Conservation (phyloP, 108 stramenopile genomes). For the Cylindrotheca fusiformis region DNA sequence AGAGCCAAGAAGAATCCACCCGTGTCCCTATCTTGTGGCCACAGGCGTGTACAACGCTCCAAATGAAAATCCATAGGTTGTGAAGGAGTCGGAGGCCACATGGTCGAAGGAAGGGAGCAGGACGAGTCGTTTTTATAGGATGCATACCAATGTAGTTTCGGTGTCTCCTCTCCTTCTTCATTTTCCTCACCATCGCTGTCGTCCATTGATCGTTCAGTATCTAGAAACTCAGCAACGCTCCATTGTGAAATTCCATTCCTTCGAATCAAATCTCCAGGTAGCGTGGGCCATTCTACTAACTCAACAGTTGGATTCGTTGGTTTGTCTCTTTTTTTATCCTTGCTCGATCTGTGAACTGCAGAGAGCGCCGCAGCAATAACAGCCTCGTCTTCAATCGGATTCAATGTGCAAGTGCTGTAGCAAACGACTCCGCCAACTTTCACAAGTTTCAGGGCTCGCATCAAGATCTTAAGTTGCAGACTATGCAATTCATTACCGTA, state of each 20-base stretch:
- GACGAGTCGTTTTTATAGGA: conserved; percentile 38
- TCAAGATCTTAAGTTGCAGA: conserved; percentile 76
- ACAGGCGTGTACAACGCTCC: conserved; percentile 77
- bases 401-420: conserved; percentile 86
- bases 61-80: conserved; percentile 21
- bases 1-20: conserved; percentile 97
- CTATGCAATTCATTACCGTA: conserved; percentile 60
- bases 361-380: conserved; percentile 76
- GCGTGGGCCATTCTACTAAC: neutral
- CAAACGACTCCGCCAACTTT: conserved; percentile 70
- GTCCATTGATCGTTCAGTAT: conserved; percentile 15
- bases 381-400: conserved; percentile 93
- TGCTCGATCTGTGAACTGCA: neutral
- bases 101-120: conserved; percentile 23
- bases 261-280: conserved; percentile 28
- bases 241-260: conserved; percentile 57
- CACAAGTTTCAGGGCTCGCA: conserved; percentile 60
- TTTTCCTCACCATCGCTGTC: conserved; percentile 26
- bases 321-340: neutral
- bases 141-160: conserved; percentile 43
- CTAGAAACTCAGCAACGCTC: conserved; percentile 64
- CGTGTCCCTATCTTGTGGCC: conserved; percentile 95
- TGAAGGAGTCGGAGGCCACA: conserved; percentile 53
- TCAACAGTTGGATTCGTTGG: neutral
- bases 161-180: conserved; percentile 28